phyloP scores from a whole-genome alignment of 1,284 basidiomycete genomes.

The Taiwanofungus camphoratus region DNA sequence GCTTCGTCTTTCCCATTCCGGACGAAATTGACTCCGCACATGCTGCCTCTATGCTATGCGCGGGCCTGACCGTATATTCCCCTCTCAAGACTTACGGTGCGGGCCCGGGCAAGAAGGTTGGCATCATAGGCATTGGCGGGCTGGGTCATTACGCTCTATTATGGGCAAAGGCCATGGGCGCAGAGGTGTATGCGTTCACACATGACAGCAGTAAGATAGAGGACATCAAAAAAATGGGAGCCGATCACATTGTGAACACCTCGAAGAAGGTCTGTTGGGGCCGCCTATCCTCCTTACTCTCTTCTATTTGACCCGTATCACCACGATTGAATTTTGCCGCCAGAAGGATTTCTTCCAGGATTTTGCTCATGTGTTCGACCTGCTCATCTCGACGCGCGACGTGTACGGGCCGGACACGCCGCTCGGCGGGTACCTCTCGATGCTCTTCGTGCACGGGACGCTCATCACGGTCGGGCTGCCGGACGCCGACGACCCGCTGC shows the following conservation, averaged over 20 bases:
- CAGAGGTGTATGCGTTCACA: slow-evolving; percentile 64
- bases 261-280: slow-evolving; percentile 10
- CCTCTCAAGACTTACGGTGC: slow-evolving; percentile 57
- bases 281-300: not conserved
- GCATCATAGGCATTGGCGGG: slow-evolving; percentile 61
- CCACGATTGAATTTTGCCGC: not conserved
- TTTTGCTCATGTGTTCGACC: slow-evolving; percentile 43
- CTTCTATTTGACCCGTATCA: not conserved
- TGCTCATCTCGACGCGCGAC: slow-evolving; percentile 52
- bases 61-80: slow-evolving; percentile 62
- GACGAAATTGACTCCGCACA: slow-evolving; percentile 48
- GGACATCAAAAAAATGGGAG: slow-evolving; percentile 63
- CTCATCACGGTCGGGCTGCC: slow-evolving; percentile 53
- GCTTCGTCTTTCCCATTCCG: slow-evolving; percentile 68
- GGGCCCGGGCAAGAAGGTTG: slow-evolving; percentile 63
- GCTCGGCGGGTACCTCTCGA: slow-evolving; percentile 35
- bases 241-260: slow-evolving; percentile 46
- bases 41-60: slow-evolving; percentile 54
- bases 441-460: slow-evolving; percentile 46
- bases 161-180: slow-evolving; percentile 26
- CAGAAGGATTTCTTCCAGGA: slow-evolving; percentile 37
- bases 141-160: slow-evolving; percentile 31
- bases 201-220: slow-evolving; percentile 55
- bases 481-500: slow-evolving; percentile 34
- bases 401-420: slow-evolving; percentile 20